These are phyloP conservation scores for Trichoderma reesei DNA, from an alignment of 495 filamentous ascomycete genomes.

Conservation along the genomic window DNA sequence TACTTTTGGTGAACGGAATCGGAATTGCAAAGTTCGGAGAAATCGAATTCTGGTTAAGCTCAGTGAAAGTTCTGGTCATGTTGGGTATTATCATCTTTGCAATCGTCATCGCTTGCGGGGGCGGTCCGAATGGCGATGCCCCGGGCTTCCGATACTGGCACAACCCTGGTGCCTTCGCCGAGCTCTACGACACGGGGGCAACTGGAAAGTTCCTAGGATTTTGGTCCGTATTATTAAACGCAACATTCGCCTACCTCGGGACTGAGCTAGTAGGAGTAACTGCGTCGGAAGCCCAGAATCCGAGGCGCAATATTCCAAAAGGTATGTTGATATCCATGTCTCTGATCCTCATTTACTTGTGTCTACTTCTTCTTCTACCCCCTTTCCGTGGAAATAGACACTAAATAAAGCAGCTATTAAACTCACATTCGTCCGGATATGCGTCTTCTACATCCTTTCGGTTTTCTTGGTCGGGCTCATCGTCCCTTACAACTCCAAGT, in stretches of 20 bases:
- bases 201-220: constrained; percentile 59
- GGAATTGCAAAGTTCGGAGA: constrained; percentile 63
- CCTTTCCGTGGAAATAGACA: background rate
- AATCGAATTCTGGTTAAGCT: constrained; percentile 72
- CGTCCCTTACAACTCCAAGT: constrained; percentile 46
- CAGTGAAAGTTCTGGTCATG: constrained; percentile 61
- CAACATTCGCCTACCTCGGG: constrained; percentile 75
- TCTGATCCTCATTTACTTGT: background rate
- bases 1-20: constrained; percentile 53
- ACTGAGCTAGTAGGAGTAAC: constrained; percentile 79
- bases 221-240: constrained; percentile 69
- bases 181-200: constrained; percentile 34
- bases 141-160: constrained; percentile 70
- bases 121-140: constrained; percentile 60
- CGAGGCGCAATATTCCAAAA: constrained; percentile 33
- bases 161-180: constrained; percentile 60
- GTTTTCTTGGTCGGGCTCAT: constrained; percentile 65
- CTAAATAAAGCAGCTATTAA: constrained; percentile 40
- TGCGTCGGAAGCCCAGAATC: constrained; percentile 71
- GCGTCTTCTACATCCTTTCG: constrained; percentile 63
- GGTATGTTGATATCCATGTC: background rate
- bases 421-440: constrained; percentile 64
- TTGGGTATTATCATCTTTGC: constrained; percentile 56
- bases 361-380: background rate
- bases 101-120: constrained; percentile 62